Evolutionary conservation across 768 basidiomycete genomes (phyloP).

Genomic region (Clavaria fumosa): DNA sequence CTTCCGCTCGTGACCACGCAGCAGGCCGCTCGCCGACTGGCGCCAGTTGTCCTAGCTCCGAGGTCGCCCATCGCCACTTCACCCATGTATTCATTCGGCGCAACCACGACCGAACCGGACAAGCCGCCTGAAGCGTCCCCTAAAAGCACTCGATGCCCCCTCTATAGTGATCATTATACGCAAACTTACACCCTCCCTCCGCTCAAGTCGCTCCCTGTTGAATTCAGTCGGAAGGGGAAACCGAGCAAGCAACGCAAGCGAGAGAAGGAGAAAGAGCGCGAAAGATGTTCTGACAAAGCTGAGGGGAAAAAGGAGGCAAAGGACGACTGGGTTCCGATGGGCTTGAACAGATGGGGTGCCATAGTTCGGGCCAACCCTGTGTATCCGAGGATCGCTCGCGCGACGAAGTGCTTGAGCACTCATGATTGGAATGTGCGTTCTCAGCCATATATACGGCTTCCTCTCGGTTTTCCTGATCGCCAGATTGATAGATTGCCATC

Average conservation of each 20-base stretch:
- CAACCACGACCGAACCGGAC: constrained; percentile 18
- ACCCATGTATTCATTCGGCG: constrained; percentile 17
- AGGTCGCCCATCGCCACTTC: constrained; percentile 15
- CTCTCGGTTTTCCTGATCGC: no score
- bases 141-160: constrained; percentile 7
- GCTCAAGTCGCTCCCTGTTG: constrained; percentile 31
- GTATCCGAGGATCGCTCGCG: constrained; percentile 49
- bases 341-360: constrained; percentile 58
- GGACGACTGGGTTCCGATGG: constrained; percentile 46
- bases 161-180: constrained; percentile 19
- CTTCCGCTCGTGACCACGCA: neutral
- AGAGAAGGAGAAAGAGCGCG: constrained; percentile 33
- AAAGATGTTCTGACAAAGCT: constrained; percentile 24
- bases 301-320: constrained; percentile 28
- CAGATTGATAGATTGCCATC: constrained; percentile 60
- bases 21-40: neutral
- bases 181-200: constrained; percentile 34
- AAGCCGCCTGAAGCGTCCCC: constrained; percentile 9
- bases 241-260: constrained; percentile 30
- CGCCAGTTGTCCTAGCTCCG: neutral
- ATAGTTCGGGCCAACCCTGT: constrained; percentile 65
- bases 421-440: constrained; percentile 70
- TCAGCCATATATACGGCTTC: no score
- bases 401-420: constrained; percentile 65
- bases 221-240: constrained; percentile 35